Base-by-base conservation (phyloP, 768 basidiomycete genomes). In the Russula dissimulans region DNA sequence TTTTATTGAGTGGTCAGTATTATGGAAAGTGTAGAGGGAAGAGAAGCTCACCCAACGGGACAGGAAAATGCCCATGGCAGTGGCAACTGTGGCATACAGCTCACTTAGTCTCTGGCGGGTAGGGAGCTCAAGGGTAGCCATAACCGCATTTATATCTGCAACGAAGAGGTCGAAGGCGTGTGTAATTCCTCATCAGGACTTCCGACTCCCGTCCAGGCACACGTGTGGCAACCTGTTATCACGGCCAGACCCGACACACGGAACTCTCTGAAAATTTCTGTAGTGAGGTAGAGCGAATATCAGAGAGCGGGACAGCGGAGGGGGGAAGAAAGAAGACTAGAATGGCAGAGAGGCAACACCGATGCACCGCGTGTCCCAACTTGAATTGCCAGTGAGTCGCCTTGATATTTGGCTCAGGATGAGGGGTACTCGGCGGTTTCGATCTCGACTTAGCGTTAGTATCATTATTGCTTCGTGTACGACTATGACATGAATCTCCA, bases 71-170 rank as follows among this genome's bases (percentile, higher is more conserved):
- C 0, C 73, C 69, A 1, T 26, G 22, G 22, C 22, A 26, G 22
- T 26, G 22, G 22, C 56, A 26, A 5, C 32, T 26, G 22, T 46
- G 11, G 66, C 67, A 17, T 65, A 68, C 18, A 60, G 57, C 36
- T 67, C 56, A 57, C 64, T 54, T 48, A 74, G 65, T 17, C 48
- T 31, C n/a, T 26, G 22, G 22, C 22, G 22, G 22, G 22, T 26
- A 26, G 66, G 64, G 17, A 78, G 67, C 77, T 75, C 17, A 76
- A 26, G 22, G 71, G 59, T 78, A 76, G 63, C 77, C 76, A 63
- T 77, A 77, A 61, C 77, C 76, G 47, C 38, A 26, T 14, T n/a
- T 47, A n/a, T 5, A 3, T 5, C 73, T 17, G 71, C 69, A 6
- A 76, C 61, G 65, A 4, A 69, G 22, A 26, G 22, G 22, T 26